These are phyloP conservation scores for Aspergillus sp. DNA, from an alignment of 2,329 filamentous ascomycete species.

Conservation along the genomic window DNA sequence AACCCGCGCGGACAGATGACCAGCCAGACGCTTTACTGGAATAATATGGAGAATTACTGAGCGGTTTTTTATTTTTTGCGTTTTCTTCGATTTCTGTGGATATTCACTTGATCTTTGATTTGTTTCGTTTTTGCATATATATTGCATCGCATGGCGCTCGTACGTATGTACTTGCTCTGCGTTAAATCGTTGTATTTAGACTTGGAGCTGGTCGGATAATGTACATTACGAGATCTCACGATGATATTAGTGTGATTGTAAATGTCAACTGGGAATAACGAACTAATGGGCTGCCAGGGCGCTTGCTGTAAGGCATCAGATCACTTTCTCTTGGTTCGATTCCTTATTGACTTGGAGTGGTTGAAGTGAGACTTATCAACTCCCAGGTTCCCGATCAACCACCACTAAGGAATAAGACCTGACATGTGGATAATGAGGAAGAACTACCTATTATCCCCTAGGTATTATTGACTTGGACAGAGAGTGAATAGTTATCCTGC, in stretches of 20 bases:
- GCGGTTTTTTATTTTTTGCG: background rate
- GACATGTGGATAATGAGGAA: no score
- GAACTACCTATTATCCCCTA: no score
- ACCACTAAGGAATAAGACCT: no score
- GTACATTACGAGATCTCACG: background rate
- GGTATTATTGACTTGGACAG: no score
- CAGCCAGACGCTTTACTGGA: conserved; percentile 55
- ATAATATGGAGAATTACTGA: conserved; percentile 49
- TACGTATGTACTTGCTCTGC: background rate
- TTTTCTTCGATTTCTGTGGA: background rate
- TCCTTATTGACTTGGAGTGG: no score
- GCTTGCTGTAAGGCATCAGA: no score
- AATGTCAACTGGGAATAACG: no score
- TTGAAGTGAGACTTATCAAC: no score
- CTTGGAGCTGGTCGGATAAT: background rate
- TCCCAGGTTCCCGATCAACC: no score
- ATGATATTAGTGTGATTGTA: background rate
- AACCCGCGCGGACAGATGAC: conserved; percentile 55
- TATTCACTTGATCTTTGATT: background rate
- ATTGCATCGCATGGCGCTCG: background rate
- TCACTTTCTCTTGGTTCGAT: no score
- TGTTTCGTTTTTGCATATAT: background rate
- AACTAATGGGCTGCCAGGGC: no score
- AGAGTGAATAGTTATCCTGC: no score
- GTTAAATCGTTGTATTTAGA: background rate